A percentile compares a stretch with the other conserved stretches of the same genome.
These are phyloP conservation scores for Fermentozyma sake DNA, from an alignment of 1,139 yeast species.

Conservation along the genomic window DNA sequence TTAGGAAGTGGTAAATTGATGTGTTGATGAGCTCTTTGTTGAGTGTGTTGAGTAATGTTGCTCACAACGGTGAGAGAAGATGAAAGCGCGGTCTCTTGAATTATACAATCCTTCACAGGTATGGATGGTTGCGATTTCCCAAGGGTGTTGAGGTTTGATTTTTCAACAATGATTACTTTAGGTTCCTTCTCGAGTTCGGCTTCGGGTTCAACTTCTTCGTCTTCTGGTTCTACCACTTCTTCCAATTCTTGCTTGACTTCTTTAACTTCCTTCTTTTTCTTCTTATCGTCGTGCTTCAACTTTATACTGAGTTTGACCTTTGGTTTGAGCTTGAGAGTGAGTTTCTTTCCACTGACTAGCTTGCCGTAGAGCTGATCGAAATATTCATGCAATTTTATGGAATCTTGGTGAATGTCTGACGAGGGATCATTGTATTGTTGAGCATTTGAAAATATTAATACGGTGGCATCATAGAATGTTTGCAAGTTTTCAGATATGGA, in stretches of 20 bases:
- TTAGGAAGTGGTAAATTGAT: slow-evolving; percentile 15
- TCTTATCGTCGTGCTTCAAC: slow-evolving; percentile 14
- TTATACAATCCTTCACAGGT: slow-evolving; percentile 15
- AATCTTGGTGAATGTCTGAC: slow-evolving; percentile 54
- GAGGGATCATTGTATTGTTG: slow-evolving; percentile 53
- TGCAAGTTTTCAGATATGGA: slow-evolving; percentile 37
- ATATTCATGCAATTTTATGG: slow-evolving; percentile 38
- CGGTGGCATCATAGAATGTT: slow-evolving; percentile 45
- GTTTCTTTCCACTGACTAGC: slow-evolving; percentile 19
- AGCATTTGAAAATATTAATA: slow-evolving; percentile 54
- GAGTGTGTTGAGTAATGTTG: slow-evolving; percentile 23
- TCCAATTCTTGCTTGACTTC: slow-evolving; percentile 13
- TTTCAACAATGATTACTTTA: slow-evolving; percentile 3
- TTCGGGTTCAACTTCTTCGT: slow-evolving; percentile 1
- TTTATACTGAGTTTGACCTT: slow-evolving; percentile 24
- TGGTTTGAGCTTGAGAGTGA: slow-evolving; percentile 26
- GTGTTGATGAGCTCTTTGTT: slow-evolving; percentile 20
- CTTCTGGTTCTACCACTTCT: slow-evolving; percentile 15
- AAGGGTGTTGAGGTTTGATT: slow-evolving; percentile 11
- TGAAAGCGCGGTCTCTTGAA: slow-evolving; percentile 15
- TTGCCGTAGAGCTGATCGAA: slow-evolving; percentile 28
- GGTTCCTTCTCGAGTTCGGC: slow-evolving; percentile 1
- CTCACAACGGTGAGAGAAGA: slow-evolving; percentile 13
- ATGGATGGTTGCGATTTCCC: slow-evolving; percentile 16
- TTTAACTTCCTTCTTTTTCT: slow-evolving; percentile 18